Evolutionary conservation across 1,284 basidiomycete species (phyloP), one percentile per base, ranked within the genome.

Genomic region (Kwoniella shivajii): DNA sequence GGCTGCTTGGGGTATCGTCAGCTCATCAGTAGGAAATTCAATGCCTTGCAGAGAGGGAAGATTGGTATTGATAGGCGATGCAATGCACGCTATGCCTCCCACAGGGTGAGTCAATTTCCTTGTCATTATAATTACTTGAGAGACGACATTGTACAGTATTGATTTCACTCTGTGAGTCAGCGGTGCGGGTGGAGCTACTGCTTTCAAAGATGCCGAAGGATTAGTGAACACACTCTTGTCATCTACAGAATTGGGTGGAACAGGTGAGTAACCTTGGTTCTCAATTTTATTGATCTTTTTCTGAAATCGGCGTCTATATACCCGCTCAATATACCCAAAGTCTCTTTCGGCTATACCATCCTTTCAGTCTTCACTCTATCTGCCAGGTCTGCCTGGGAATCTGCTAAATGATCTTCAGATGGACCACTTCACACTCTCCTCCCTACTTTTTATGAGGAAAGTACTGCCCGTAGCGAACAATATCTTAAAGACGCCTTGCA

Each of bases 21-120:
- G 59, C 30, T 48, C 38, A 29, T 51, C 47, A 18, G 14, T 13
- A 20, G 50, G 47, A 10, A 41, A 50, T 24, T 38, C 38, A 6
- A 44, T 54, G 1, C 51, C 50, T 5, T 60, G n/a, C n/a, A 44
- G 26, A 22, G 54, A 48, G 2, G 51, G 56, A 24, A 50, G 47
- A 29, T 27, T 54, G 6, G 45, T 63, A 2, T 33, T 63, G 30
- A 53, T 60, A 26, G 58, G 61, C 4, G 61, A 63, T 56, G 51
- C 59, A 11, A 53, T 46, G 20, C 61, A 63, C 39, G 48, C 39
- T 6, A 59, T 63, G 53, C 61, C 59, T 4, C 59, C 61, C 9
- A 56, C 51, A 18, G 57, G 41, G 61, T 63, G 39, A 53, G 61
- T 60, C 26, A 30, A 5, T 5, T 6, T 3, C 22, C 9, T 16